Percentiles rank a stretch among this genome's conserved stretches.
phyloP scores from a whole-genome alignment of 345 rosid genomes.

The Syzygium oleosum region DNA sequence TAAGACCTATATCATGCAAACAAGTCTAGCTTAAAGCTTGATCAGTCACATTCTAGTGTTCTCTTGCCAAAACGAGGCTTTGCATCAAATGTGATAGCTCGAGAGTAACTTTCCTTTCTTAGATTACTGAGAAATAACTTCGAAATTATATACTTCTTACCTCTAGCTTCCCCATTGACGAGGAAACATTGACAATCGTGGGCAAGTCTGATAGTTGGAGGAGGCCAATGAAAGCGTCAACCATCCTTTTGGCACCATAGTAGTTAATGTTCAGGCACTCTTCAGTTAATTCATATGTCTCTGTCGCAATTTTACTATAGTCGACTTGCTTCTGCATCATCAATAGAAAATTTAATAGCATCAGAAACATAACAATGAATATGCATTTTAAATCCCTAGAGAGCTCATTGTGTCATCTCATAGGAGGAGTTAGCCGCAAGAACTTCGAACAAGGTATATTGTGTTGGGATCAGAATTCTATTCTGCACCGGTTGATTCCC shows the following conservation, averaged over 20 bases:
- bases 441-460: not conserved
- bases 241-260: slow-evolving; percentile 38
- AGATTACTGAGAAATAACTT: not conserved
- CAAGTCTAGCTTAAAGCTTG: not conserved
- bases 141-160: slow-evolving; percentile 3
- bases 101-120: not conserved
- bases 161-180: slow-evolving; percentile 25
- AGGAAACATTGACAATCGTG: slow-evolving; percentile 42
- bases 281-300: slow-evolving; percentile 26
- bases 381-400: not conserved
- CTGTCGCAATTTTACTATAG: slow-evolving; percentile 13
- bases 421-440: not conserved
- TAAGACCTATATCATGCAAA: not conserved
- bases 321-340: slow-evolving; percentile 4
- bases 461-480: not conserved
- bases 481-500: not conserved
- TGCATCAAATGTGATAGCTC: not conserved
- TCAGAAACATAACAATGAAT: not conserved
- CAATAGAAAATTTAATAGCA: not conserved
- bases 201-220: slow-evolving; percentile 40
- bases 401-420: not conserved
- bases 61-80: not conserved
- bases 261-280: slow-evolving; percentile 37
- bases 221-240: slow-evolving; percentile 35
- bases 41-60: not conserved